Evolutionary conservation across 2,329 filamentous ascomycete genomes (phyloP).

Genomic region (Colletotrichum sp.): DNA sequence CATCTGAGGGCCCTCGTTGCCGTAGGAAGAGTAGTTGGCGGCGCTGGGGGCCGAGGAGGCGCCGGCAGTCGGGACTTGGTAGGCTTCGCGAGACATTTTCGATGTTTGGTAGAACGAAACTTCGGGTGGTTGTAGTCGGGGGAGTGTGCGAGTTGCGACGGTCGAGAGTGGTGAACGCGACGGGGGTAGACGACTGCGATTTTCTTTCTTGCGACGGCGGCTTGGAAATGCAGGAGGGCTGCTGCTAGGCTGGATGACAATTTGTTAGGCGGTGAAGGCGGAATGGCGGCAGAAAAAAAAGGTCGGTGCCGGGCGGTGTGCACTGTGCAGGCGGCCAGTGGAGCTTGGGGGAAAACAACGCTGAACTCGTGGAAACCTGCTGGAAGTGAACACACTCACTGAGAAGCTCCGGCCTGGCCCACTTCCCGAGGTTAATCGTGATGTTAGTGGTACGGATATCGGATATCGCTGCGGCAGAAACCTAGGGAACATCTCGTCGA

Average conservation of each 20-base stretch:
- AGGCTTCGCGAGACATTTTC: conserved; percentile 74
- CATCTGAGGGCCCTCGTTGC: conserved; percentile 61
- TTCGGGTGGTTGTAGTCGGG: neutral
- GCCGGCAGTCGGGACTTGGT: conserved; percentile 70
- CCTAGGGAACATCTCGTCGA: neutral
- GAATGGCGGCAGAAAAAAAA: conserved; percentile 12
- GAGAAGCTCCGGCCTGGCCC: neutral
- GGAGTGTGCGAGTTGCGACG: neutral
- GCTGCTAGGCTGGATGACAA: conserved; percentile 4
- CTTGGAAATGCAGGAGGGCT: conserved; percentile 5
- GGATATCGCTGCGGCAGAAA: neutral
- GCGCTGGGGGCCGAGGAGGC: conserved; percentile 44
- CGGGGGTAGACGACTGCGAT: neutral
- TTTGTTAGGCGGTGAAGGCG: conserved; percentile 18
- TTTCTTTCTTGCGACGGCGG: neutral
- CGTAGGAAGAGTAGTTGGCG: conserved; percentile 48
- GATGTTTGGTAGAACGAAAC: neutral
- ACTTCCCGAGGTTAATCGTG: conserved; percentile 21
- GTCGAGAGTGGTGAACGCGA: neutral
- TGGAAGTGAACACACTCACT: neutral
- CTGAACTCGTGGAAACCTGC: neutral
- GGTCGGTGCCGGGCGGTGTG: neutral
- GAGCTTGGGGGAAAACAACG: neutral
- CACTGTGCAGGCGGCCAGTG: neutral
- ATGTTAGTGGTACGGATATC: neutral